Conservation (phyloP, 2,329 filamentous ascomycete species). For the Dothideomycetes sp. region DNA sequence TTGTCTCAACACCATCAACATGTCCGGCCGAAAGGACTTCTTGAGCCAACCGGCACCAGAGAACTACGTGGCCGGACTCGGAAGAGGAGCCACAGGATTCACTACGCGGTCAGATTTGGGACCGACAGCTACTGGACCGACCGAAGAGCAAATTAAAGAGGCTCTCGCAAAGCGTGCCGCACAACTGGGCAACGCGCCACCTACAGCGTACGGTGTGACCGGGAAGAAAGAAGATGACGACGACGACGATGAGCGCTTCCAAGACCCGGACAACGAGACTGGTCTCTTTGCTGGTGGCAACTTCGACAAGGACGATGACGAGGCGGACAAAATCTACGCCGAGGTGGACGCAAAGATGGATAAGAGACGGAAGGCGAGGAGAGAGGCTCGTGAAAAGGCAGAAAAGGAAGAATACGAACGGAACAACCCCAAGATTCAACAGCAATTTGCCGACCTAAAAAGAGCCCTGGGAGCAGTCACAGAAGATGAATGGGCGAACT, state of each 20-base stretch:
- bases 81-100: conserved; percentile 95
- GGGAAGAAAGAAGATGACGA: conserved; percentile 65
- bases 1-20: conserved; percentile 22
- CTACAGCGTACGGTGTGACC: conserved; percentile 61
- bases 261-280: conserved; percentile 95
- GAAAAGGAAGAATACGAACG: conserved; percentile 93
- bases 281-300: conserved; percentile 91
- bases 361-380: conserved; percentile 63
- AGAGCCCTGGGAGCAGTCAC: conserved; percentile 77
- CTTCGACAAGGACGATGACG: conserved; percentile 96
- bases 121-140: conserved; percentile 87
- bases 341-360: conserved; percentile 98
- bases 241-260: conserved; percentile 71
- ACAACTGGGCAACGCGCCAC: conserved; percentile 62
- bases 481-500: conserved; percentile 91
- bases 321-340: conserved; percentile 92
- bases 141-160: conserved; percentile 96
- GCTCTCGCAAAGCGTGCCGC: conserved; percentile 89
- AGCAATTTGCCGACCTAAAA: conserved; percentile 95
- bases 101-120: conserved; percentile 95
- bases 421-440: conserved; percentile 95
- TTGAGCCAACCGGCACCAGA: conserved; percentile 64
- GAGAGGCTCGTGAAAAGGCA: conserved; percentile 86
- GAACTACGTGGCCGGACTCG: conserved; percentile 79
- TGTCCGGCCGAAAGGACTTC: conserved; percentile 71